phyloP scores from a whole-genome alignment of 371 early-diverging fungal species.

The Batrachochytrium dendrobatidis region DNA sequence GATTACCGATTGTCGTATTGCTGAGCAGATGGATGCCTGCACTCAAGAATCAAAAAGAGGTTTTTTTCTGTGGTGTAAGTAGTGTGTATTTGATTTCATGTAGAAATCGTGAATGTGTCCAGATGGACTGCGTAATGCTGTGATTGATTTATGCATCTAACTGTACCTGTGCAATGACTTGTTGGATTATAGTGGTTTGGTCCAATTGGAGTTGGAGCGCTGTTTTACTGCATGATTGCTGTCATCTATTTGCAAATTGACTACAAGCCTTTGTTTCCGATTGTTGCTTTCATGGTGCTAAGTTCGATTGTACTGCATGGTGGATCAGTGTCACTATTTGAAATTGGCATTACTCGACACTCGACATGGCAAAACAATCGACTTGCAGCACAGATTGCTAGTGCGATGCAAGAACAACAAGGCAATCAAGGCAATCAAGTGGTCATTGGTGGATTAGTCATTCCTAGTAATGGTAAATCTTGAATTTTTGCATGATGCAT shows the following conservation, averaged over 20 bases:
- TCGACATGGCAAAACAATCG: conserved; percentile 3
- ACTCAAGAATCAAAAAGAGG: conserved; percentile 12
- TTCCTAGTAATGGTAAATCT: too few relatives aligned
- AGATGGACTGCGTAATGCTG: too few relatives aligned
- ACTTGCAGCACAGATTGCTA: too few relatives aligned
- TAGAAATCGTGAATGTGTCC: too few relatives aligned
- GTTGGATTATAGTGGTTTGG: conserved; percentile 30
- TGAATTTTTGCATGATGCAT: too few relatives aligned
- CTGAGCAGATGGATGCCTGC: conserved; percentile 52
- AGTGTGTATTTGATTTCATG: neutral
- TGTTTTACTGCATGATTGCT: conserved; percentile 65
- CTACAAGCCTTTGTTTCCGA: conserved; percentile 46
- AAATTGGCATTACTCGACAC: conserved; percentile 32
- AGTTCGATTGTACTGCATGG: conserved; percentile 75
- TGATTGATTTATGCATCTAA: neutral
- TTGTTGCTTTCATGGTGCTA: conserved; percentile 67
- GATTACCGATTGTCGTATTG: conserved; percentile 68
- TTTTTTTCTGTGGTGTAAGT: conserved; percentile 21
- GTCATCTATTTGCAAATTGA: conserved; percentile 12
- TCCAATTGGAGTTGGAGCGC: conserved; percentile 44
- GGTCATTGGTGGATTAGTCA: too few relatives aligned
- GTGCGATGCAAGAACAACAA: too few relatives aligned
- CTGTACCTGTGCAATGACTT: neutral
- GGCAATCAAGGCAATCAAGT: too few relatives aligned
- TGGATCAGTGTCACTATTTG: conserved; percentile 67